Percentiles rank a stretch among this genome's conserved stretches.
Conservation (phyloP, 1,284 basidiomycete species). For the Cutaneotrichosporon spelunceum region DNA sequence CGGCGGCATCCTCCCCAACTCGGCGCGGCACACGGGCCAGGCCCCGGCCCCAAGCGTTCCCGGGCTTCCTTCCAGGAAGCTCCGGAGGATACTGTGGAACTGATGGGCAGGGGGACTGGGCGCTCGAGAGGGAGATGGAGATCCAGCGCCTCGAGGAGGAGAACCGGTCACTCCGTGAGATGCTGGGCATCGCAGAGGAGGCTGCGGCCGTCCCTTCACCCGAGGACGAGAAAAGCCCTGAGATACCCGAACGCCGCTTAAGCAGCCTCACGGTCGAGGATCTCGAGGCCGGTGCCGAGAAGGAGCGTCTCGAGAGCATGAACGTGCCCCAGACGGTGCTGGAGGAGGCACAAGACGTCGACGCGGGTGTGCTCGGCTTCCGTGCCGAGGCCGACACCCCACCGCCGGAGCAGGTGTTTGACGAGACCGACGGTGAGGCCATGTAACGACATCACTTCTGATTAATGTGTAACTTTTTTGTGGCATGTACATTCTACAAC, state of each 20-base stretch:
- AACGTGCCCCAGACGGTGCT: constrained; percentile 5
- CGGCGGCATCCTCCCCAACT: not conserved
- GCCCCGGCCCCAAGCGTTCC: constrained; percentile 25
- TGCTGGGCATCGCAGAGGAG: constrained; percentile 62
- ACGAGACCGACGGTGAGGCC: constrained; percentile 25
- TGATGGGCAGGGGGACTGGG: constrained; percentile 66
- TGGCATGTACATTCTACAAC: constrained; percentile 1
- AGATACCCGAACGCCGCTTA: constrained; percentile 27
- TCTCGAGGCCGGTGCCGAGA: constrained; percentile 39
- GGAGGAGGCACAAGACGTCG: constrained; percentile 3
- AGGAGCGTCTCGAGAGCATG: constrained; percentile 31
- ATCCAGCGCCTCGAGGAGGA: constrained; percentile 73
- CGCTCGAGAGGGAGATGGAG: constrained; percentile 76
- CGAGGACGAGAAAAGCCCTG: constrained; percentile 17
- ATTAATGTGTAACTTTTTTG: not conserved
- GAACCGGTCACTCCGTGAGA: constrained; percentile 69
- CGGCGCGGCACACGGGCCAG: constrained; percentile 11
- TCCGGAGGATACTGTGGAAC: constrained; percentile 47
- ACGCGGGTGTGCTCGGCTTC: constrained; percentile 19
- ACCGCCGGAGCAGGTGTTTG: constrained; percentile 22
- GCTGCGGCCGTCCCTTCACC: constrained; percentile 18
- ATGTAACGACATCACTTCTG: constrained; percentile 2
- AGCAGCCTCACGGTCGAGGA: constrained; percentile 42
- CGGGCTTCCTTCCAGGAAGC: constrained; percentile 38
- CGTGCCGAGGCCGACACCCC: constrained; percentile 16